phyloP scores from a whole-genome alignment of 306 rosid genomes.

The Trifolium fragiferum region DNA sequence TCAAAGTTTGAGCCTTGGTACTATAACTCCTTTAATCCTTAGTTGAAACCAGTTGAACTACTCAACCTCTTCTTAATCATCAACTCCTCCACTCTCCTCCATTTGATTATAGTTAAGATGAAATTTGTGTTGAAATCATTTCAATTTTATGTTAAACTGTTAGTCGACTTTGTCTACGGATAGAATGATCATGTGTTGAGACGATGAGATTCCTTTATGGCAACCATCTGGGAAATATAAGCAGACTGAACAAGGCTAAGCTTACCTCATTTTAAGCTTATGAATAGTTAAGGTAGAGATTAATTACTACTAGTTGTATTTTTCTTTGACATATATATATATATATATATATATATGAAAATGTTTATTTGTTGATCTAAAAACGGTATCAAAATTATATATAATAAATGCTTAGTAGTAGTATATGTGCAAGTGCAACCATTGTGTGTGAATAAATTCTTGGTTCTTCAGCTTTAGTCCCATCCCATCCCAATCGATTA shows the following conservation, averaged over 20 bases:
- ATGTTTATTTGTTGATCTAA: background rate
- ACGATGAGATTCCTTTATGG: background rate
- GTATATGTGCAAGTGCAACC: conserved; percentile 9
- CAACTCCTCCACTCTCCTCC: background rate
- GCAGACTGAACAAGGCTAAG: background rate
- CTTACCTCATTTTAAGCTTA: conserved; percentile 1
- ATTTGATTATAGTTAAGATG: background rate
- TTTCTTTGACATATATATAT: background rate
- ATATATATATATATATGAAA: background rate
- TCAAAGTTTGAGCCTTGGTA: no score
- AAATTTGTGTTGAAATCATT: background rate
- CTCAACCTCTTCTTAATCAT: background rate
- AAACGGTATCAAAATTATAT: background rate
- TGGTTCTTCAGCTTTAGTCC: conserved; percentile 3
- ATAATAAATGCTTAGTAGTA: background rate
- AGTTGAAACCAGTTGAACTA: no score
- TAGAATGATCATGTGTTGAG: background rate
- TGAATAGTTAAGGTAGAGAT: background rate
- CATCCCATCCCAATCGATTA: background rate
- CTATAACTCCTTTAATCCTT: no score
- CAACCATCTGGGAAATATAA: background rate
- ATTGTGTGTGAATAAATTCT: conserved; percentile 29
- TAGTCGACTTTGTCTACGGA: background rate
- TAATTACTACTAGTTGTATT: background rate
- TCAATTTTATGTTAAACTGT: background rate